Percentiles rank a stretch among this genome's conserved stretches.
These are phyloP conservation scores for Hymenoscyphus scutula DNA, from an alignment of 2,329 filamentous ascomycete genomes.

Conservation along the genomic window DNA sequence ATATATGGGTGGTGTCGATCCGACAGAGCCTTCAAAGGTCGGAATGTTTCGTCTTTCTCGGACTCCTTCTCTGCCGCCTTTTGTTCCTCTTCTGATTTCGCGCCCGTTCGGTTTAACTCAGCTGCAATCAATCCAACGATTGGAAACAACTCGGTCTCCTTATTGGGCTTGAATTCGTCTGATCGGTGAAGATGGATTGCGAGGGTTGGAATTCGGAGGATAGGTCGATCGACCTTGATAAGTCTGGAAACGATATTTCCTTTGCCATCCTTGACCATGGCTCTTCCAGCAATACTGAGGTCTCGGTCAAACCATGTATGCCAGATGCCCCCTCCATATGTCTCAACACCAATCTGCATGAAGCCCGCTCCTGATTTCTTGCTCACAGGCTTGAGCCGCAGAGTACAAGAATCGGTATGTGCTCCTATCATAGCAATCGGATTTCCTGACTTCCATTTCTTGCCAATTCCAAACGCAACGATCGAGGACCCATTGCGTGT, in stretches of 20 bases:
- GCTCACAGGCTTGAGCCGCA: conserved; percentile 91
- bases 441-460: conserved; percentile 88
- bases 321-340: conserved; percentile 95
- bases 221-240: conserved; percentile 85
- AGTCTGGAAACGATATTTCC: conserved; percentile 79
- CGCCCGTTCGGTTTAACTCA: conserved; percentile 73
- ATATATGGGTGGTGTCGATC: conserved; percentile 88
- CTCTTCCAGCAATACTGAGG: conserved; percentile 82
- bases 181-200: conserved; percentile 91
- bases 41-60: conserved; percentile 52
- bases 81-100: conserved; percentile 36
- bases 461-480: conserved; percentile 86
- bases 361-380: conserved; percentile 86
- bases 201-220: conserved; percentile 87
- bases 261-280: conserved; percentile 72
- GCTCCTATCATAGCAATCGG: conserved; percentile 91
- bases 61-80: conserved; percentile 37
- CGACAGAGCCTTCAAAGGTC: conserved; percentile 71
- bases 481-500: conserved; percentile 92
- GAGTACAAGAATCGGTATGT: conserved; percentile 90
- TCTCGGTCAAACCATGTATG: conserved; percentile 98
- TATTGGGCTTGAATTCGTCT: conserved; percentile 88
- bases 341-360: conserved; percentile 92
- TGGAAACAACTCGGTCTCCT: conserved; percentile 92
- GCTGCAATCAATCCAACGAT: conserved; percentile 85